Evolutionary conservation across 345 rosid genomes (phyloP), one percentile per base, ranked within the genome.

Genomic region (Gossypium australe): DNA sequence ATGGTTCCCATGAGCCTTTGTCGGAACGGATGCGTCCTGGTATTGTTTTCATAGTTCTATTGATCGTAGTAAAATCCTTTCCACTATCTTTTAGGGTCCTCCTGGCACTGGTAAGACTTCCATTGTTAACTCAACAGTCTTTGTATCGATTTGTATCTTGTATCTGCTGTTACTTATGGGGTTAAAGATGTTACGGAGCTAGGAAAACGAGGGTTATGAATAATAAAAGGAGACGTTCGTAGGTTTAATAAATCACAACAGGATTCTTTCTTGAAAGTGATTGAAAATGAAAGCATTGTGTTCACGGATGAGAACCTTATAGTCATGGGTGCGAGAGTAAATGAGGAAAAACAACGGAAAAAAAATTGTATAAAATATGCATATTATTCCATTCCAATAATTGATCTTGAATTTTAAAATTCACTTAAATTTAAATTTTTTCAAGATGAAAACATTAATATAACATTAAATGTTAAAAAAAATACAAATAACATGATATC

Each of bases 41-140:
- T 60, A 81, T 82, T 20, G 56, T 93, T n/a, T 78, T 82, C 80
- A 93, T 91, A 17, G 92, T 91, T 2, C 97, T 59, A 79, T 87
- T 34, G 77, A 82, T 0, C 79, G 83, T 61, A 84, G 82, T 27
- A 86, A 89, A 52, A 85, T 93, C 65, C 97, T 94, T 67, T 93
- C 93, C 3, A 75, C 89, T 3, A 57, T 91, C 71, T 85, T 93
- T 48, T 91, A 97, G 94, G 98, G 97, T 1, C 97, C 97, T 3
- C 93, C 98, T 22, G 97, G 97, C 3, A 85, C 93, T 0, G 98
- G 97, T n/a, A 90, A 93, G 85, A 91, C 98, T 78, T 86, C 94
- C 56, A 82, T 93, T 72, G 85, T 82, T 47, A 84, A 81, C 76
- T 92, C 91, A 20, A 9, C 79, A 81, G 6, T 78, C 86, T 72